These are phyloP conservation scores for Saccharum hybrid DNA, from an alignment of 202 grass and related monocot genomes.

Conservation along the genomic window DNA sequence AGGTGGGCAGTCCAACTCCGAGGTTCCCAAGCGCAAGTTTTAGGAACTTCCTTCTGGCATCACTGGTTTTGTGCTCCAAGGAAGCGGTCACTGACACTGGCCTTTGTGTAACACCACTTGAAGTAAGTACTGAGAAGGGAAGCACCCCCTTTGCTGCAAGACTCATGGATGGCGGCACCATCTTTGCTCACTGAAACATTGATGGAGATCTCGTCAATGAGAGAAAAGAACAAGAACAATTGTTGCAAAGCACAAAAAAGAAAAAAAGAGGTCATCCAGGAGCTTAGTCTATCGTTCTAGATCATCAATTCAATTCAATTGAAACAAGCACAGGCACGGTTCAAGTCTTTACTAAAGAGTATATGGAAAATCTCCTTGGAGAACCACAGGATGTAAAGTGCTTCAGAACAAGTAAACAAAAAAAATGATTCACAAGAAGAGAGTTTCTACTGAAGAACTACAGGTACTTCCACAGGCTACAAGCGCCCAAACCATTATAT, in stretches of 20 bases:
- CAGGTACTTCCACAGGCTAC: too few species aligned
- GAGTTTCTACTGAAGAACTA: neutral
- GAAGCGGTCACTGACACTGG: constrained; percentile 67
- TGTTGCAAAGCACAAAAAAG: neutral
- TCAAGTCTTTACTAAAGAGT: neutral
- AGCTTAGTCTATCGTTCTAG: neutral
- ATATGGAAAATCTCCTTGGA: neutral
- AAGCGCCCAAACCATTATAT: neutral
- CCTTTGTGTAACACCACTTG: constrained; percentile 50
- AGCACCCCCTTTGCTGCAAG: constrained; percentile 51
- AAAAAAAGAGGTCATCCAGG: neutral
- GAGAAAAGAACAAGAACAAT: neutral
- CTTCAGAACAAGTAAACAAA: neutral
- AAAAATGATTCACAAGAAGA: neutral
- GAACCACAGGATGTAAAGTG: neutral
- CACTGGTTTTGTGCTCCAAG: constrained; percentile 61
- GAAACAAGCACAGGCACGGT: neutral
- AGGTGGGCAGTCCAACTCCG: constrained; percentile 67
- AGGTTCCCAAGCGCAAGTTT: constrained; percentile 82
- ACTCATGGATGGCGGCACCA: constrained; percentile 67
- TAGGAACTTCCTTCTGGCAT: constrained; percentile 79
- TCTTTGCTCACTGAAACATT: constrained; percentile 53
- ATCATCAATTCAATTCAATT: neutral
- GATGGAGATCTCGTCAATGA: neutral
- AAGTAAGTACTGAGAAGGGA: constrained; percentile 58